Conservation (phyloP, 2,329 filamentous ascomycete species). For the Aspergillus flavus region DNA sequence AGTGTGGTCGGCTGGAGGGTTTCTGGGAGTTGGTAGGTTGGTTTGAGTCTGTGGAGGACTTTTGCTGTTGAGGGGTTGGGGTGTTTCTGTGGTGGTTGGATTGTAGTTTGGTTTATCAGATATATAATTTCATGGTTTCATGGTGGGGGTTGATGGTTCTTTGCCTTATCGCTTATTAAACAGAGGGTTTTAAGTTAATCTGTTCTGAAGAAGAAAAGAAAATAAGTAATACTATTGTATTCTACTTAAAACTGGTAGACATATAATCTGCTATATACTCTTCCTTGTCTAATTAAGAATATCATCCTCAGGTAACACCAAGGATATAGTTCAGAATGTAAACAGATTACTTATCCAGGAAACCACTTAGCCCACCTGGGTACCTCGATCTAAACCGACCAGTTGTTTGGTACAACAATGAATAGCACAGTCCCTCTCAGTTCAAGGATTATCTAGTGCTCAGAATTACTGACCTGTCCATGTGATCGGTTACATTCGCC, state of each 20-base stretch:
- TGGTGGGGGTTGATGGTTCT: not conserved
- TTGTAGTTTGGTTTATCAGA: not conserved
- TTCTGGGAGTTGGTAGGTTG: not conserved
- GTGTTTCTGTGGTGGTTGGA: not conserved
- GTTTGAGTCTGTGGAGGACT: not conserved
- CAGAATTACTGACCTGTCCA: not conserved
- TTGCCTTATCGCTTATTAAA: not conserved
- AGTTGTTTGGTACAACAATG: not conserved
- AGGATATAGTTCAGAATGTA: not conserved
- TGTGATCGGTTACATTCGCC: not conserved
- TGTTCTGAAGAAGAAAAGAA: not conserved
- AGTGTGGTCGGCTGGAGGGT: not conserved
- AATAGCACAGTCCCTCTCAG: not conserved
- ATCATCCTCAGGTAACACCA: not conserved
- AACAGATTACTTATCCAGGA: constrained; percentile 6
- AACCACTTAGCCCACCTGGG: not conserved
- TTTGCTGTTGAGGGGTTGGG: not conserved
- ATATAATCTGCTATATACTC: not conserved
- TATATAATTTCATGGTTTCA: not conserved
- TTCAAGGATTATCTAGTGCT: not conserved
- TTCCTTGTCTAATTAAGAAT: too few species aligned
- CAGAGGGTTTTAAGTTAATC: not conserved
- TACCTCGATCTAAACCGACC: not conserved
- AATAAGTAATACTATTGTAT: not conserved
- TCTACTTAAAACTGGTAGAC: not conserved